Conservation (phyloP, 164 flowering plant species). For the Vitis rupestris region DNA sequence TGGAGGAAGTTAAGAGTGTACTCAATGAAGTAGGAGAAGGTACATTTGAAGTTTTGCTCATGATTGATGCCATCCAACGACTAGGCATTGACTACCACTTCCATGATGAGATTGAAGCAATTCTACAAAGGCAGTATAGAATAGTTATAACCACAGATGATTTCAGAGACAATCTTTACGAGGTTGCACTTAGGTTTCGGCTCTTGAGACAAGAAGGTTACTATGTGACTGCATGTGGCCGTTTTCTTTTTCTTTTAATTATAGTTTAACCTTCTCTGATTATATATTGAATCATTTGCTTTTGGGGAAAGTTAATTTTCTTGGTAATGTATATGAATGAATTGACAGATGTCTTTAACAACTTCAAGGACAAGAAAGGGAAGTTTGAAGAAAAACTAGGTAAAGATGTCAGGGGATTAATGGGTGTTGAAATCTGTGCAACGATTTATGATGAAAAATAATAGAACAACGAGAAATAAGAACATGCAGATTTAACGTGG, state of each 20-base stretch:
- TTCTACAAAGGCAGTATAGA: slow-evolving; percentile 6
- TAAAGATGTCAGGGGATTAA: slow-evolving; percentile 17
- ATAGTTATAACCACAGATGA: background rate
- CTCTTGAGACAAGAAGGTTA: slow-evolving; percentile 27
- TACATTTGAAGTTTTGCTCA: slow-evolving; percentile 11
- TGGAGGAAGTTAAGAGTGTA: slow-evolving; percentile 11
- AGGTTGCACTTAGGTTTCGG: slow-evolving; percentile 22
- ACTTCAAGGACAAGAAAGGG: slow-evolving; percentile 13
- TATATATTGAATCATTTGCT: too few species aligned
- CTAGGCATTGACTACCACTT: slow-evolving; percentile 30
- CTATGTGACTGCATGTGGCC: slow-evolving; percentile 21
- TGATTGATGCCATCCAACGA: slow-evolving; percentile 31
- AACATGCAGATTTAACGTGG: too few species aligned
- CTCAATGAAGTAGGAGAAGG: slow-evolving; percentile 5
- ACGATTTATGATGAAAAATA: too few species aligned
- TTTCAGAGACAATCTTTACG: slow-evolving; percentile 2
- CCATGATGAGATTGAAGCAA: slow-evolving; percentile 12
- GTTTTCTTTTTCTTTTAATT: background rate
- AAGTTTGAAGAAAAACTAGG: background rate
- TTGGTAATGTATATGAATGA: background rate
- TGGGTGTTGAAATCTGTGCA: background rate
- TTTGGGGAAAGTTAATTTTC: too few species aligned
- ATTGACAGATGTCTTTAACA: slow-evolving; percentile 9
- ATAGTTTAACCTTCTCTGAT: background rate
- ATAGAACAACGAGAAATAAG: too few species aligned